Base-by-base conservation (phyloP, 768 basidiomycete species). In the Auriculariales sp. region DNA sequence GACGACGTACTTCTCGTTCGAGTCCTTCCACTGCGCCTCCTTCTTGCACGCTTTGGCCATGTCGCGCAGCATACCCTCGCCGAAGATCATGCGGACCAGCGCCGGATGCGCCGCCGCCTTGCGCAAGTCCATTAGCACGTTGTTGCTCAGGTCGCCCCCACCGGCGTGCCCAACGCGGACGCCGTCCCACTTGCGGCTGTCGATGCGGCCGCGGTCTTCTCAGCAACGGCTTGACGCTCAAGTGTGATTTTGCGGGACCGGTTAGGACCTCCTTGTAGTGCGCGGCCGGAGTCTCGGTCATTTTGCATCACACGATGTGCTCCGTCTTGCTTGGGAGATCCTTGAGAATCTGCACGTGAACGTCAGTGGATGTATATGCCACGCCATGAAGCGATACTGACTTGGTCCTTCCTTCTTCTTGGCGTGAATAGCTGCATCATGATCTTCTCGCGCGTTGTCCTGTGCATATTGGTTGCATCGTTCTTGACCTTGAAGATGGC, bases 401-500 rank as follows among this genome's bases (percentile, higher is more conserved):
- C 87, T 68, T 95, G 92, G 58, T 93, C 91, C 66, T 99, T 99
- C 57, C 93, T 77, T 52, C 95, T 77, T n/a, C 95, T 83, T 17
- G 98, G 72, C 22, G 98, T 93, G 62, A 99, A 99, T 0, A 95
- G 95, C 5, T 91, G 95, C 86, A 99, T 91, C 92, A 99, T 97
- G 63, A 89, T 91, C 68, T 97, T 94, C 4, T 95, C 95, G 54
- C 93, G 71, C 19, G 88, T 90, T 22, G 97, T 87, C 46, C 95
- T 85, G 61, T 93, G 80, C 22, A 97, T 64, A 25, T 87, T 84
- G 46, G 86, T 77, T 52, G 86, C 86, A 58, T 93, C 88, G n/a
- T 90, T 88, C 55, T 88, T 90, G 31, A 89, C 88, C 64, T 95
- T 98, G 77, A 99, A 99, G 55, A 99, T 94, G 5, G 92, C 84